phyloP scores from a whole-genome alignment of 129 eudicot genomes.

The Chrysanthemum lavandulifolium region DNA sequence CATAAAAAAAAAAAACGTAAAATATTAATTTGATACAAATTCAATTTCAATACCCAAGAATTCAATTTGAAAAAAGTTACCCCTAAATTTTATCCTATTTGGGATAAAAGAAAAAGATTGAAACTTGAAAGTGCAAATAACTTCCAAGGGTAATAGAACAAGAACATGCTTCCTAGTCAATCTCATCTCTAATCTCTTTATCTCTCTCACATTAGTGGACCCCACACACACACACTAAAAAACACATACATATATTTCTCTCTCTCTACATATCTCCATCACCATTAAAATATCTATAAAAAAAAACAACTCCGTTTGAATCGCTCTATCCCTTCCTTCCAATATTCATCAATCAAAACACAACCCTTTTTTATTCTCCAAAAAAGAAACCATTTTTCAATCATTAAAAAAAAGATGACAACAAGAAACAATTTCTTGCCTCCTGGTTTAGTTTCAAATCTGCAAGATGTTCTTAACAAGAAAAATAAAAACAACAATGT shows the following conservation, averaged over 20 bases:
- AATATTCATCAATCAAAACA: conserved; percentile 18
- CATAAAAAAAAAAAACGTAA: too few relatives aligned
- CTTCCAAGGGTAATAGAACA: too few relatives aligned
- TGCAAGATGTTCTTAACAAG: conserved; percentile 55
- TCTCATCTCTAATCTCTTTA: not conserved
- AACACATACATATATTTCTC: conserved; percentile 2
- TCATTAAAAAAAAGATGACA: conserved; percentile 21
- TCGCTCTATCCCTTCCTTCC: conserved; percentile 36
- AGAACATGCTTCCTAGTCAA: too few relatives aligned
- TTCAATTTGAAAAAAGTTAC: too few relatives aligned
- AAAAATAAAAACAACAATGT: conserved; percentile 32
- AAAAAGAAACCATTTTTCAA: not conserved
- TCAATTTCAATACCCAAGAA: too few relatives aligned
- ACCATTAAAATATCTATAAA: not conserved
- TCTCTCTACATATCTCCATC: conserved; percentile 19
- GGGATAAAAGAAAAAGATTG: too few relatives aligned
- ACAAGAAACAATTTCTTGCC: conserved; percentile 59
- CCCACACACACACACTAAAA: conserved; percentile 19
- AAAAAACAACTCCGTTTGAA: conserved; percentile 38
- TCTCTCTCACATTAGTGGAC: conserved; percentile 30
- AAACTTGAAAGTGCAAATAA: too few relatives aligned
- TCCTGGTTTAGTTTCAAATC: conserved; percentile 80
- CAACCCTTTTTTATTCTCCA: not conserved
- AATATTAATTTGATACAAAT: too few relatives aligned
- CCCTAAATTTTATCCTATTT: too few relatives aligned